Evolutionary conservation across 768 basidiomycete species (phyloP).

Genomic region (Steccherinum ochraceum): DNA sequence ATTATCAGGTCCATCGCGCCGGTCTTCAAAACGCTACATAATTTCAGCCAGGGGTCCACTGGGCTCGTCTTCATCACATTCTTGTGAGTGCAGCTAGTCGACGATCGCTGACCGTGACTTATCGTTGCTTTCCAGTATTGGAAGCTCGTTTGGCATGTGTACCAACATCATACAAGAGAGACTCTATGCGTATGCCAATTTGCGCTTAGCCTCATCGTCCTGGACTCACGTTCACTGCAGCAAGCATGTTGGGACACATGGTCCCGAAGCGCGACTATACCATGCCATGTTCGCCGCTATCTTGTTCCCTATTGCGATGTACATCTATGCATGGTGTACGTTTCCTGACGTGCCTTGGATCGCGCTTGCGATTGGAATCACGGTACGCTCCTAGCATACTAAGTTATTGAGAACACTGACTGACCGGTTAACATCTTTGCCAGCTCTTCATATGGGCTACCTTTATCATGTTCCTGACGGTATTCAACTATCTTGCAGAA

Average conservation of each 20-base stretch:
- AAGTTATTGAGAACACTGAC: too few relatives aligned
- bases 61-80: constrained; percentile 58
- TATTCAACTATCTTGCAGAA: constrained; percentile 45
- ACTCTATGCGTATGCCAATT: constrained; percentile 22
- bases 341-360: constrained; percentile 55
- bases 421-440: background rate
- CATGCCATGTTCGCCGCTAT: constrained; percentile 48
- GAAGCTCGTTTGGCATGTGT: constrained; percentile 26
- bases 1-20: constrained; percentile 38
- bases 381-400: constrained; percentile 10
- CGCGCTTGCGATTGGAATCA: constrained; percentile 47
- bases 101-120: background rate
- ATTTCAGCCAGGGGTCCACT: constrained; percentile 51
- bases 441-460: constrained; percentile 34
- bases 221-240: constrained; percentile 10
- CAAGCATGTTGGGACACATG: constrained; percentile 21
- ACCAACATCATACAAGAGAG: constrained; percentile 27
- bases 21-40: constrained; percentile 50
- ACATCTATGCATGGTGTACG: constrained; percentile 70
- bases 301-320: constrained; percentile 53
- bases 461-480: constrained; percentile 37
- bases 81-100: constrained; percentile 30
- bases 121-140: constrained; percentile 38
- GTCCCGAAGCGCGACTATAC: constrained; percentile 58
- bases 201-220: background rate